Conservation (phyloP, 2,329 filamentous ascomycete genomes). For the Penicillium sp. region DNA sequence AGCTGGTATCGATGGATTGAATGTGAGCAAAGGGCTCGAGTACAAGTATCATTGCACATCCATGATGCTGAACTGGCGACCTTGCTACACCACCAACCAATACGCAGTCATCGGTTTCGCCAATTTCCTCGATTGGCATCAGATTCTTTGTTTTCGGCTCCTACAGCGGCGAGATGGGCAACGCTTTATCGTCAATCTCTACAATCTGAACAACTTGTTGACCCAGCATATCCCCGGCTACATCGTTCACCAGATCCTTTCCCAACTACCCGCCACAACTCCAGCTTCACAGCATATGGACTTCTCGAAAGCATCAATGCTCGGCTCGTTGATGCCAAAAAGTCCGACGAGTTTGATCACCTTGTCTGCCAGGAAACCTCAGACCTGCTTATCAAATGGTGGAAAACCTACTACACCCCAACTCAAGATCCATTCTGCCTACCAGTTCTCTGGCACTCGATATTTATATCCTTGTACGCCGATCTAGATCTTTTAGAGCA, state of each 20-base stretch:
- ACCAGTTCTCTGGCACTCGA: constrained; percentile 35
- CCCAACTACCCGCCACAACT: background rate
- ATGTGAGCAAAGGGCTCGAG: constrained; percentile 31
- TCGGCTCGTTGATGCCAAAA: constrained; percentile 8
- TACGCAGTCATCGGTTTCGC: constrained; percentile 21
- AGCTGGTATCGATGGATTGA: constrained; percentile 32
- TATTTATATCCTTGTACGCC: constrained; percentile 32
- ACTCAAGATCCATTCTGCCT: constrained; percentile 27
- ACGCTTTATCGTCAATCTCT: constrained; percentile 7
- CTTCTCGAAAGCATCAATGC: constrained; percentile 29
- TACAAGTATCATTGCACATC: constrained; percentile 30
- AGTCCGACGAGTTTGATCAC: constrained; percentile 15
- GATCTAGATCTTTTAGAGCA: constrained; percentile 35
- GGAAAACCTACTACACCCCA: constrained; percentile 20
- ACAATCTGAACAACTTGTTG: background rate
- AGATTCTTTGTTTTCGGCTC: constrained; percentile 19
- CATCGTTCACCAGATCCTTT: background rate
- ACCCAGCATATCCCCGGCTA: background rate
- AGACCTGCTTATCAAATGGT: constrained; percentile 27
- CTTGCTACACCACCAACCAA: constrained; percentile 25
- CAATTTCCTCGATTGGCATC: constrained; percentile 23
- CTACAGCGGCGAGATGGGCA: constrained; percentile 19
- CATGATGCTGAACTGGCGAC: constrained; percentile 36
- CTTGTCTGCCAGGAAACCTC: constrained; percentile 18
- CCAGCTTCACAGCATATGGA: constrained; percentile 25